These are phyloP conservation scores for Prunus yedoensis DNA, from an alignment of 331 rosid species.

Conservation along the genomic window DNA sequence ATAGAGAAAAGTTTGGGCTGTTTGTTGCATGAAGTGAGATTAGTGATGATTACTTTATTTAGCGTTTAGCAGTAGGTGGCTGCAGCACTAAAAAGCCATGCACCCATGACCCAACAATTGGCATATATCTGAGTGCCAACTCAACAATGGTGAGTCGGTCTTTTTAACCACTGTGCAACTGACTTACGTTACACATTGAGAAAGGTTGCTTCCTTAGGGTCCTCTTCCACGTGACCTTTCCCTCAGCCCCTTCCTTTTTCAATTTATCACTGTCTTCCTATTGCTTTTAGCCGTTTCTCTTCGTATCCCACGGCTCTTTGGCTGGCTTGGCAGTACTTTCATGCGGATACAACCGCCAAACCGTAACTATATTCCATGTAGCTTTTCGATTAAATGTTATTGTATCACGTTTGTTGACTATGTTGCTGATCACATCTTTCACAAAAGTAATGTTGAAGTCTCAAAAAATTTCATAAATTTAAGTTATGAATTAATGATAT, in stretches of 20 bases:
- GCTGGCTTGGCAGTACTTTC: slow-evolving; percentile 9
- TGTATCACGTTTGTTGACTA: neutral
- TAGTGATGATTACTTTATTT: slow-evolving; percentile 34
- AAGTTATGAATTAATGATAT: neutral
- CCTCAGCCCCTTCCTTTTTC: slow-evolving; percentile 2
- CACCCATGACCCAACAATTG: slow-evolving; percentile 13
- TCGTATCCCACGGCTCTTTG: neutral
- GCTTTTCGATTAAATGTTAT: neutral
- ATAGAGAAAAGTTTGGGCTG: slow-evolving; percentile 27
- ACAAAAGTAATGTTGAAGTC: neutral
- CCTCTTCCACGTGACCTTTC: slow-evolving; percentile 23
- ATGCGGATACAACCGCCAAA: slow-evolving; percentile 35
- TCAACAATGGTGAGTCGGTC: slow-evolving; percentile 40
- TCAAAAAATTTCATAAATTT: neutral
- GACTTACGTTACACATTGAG: slow-evolving; percentile 35
- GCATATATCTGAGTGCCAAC: slow-evolving; percentile 41
- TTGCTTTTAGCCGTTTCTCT: slow-evolving; percentile 19
- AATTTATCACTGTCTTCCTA: slow-evolving; percentile 1
- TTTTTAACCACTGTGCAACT: slow-evolving; percentile 23
- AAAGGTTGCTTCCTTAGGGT: neutral
- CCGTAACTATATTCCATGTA: neutral
- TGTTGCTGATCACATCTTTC: neutral
- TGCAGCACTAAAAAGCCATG: slow-evolving; percentile 26
- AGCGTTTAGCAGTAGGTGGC: slow-evolving; percentile 26
- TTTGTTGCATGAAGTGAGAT: slow-evolving; percentile 45